Evolutionary conservation across 2,329 filamentous ascomycete species (phyloP), one percentile per base, ranked within the genome.

Genomic region (Aureobasidium leucospermi): DNA sequence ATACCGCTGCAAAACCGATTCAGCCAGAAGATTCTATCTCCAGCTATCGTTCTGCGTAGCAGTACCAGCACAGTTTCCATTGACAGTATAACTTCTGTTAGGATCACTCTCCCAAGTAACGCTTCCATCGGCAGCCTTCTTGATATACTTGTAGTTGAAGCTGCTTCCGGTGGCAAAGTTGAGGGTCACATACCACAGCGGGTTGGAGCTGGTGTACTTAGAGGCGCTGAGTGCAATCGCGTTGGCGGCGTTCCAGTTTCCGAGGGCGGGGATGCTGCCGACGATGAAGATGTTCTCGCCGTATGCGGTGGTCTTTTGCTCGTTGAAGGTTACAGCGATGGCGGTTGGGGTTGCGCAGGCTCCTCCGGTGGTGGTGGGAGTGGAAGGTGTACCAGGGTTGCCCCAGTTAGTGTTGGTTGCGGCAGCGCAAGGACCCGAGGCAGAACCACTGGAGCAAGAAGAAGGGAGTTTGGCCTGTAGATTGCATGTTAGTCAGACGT

Each of bases 241-340:
- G 0, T 80, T 75, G 16, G 62, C 60, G 2, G 68, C 64, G 61
- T 84, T 75, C 87, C 87, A 90, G 31, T 64, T 68, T 5, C 87
- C 87, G 7, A 91, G 79, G 32, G 79, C 74, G 1, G 76, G 66
- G 49, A 79, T 77, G 59, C 79, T 83, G 16, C 88, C 88, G 0
- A 81, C 77, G 11, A 91, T 70, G 69, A 85, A 87, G 67, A 91
- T 78, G 8, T 79, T 84, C 69, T 90, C 78, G 4, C 87, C 87
- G 51, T 70, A 83, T 2, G 67, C 68, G 0, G 87, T 90, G 1
- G 74, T 77, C 19, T 79, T 83, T 1, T 77, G 67, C 62, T 80
- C 82, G 49, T 83, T 75, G 72, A 90, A 89, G 0, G 83, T 83
- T 7, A 90, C 81, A 0, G 81, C 75, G 6, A 65, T 66, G 62